These are phyloP conservation scores for Helicocarpus griseus DNA, from an alignment of 2,329 filamentous ascomycete genomes.

Conservation along the genomic window DNA sequence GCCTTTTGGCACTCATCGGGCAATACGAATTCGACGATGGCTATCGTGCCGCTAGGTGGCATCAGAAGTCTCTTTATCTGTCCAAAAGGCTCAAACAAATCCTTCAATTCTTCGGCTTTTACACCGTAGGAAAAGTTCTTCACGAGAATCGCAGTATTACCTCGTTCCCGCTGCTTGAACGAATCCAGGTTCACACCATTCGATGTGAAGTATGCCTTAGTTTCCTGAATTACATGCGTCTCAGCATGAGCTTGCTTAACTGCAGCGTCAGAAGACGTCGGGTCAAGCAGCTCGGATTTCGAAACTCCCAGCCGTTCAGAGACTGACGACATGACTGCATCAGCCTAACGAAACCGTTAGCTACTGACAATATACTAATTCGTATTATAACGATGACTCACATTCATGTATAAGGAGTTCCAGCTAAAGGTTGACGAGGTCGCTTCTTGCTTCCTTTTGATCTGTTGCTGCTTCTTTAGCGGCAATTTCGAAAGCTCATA, in stretches of 20 bases:
- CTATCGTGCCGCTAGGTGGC: constrained; percentile 86
- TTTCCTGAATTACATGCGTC: constrained; percentile 92
- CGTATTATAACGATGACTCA: constrained; percentile 29
- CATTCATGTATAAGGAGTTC: constrained; percentile 99
- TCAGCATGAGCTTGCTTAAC: constrained; percentile 96
- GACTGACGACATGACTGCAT: constrained; percentile 85
- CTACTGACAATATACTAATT: constrained; percentile 13
- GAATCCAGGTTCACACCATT: constrained; percentile 88
- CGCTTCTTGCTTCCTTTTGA: constrained; percentile 75
- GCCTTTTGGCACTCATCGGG: constrained; percentile 71
- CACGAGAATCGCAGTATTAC: constrained; percentile 77
- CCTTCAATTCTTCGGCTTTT: constrained; percentile 65
- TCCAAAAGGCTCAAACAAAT: constrained; percentile 77
- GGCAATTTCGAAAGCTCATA: constrained; percentile 84
- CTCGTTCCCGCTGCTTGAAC: constrained; percentile 75
- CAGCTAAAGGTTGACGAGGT: constrained; percentile 78
- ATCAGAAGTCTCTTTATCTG: constrained; percentile 74
- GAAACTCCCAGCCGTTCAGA: constrained; percentile 77
- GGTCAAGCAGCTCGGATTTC: constrained; percentile 86
- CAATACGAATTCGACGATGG: constrained; percentile 80
- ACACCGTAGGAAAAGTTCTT: constrained; percentile 92
- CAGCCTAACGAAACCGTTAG: constrained; percentile 35
- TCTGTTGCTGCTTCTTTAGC: constrained; percentile 85
- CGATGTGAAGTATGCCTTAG: constrained; percentile 77
- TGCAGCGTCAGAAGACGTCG: constrained; percentile 87